These are phyloP conservation scores for Malassezia yamatoensis DNA, from an alignment of 1,284 basidiomycete genomes.

Conservation along the genomic window DNA sequence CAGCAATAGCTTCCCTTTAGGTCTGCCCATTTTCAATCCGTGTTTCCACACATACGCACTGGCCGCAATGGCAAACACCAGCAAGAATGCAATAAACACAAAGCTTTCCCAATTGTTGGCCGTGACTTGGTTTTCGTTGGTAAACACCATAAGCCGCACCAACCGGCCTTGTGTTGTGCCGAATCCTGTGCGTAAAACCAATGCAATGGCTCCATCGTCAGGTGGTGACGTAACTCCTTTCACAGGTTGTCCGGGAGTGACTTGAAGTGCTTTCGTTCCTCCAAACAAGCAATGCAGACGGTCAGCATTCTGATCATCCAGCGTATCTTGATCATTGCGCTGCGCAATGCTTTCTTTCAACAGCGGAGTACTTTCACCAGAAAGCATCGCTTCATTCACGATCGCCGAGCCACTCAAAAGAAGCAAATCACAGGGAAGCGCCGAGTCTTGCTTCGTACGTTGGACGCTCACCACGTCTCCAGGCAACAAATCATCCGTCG, in stretches of 20 bases:
- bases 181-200: constrained; percentile 46
- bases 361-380: constrained; percentile 45
- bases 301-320: constrained; percentile 43
- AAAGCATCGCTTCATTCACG: constrained; percentile 48
- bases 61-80: constrained; percentile 45
- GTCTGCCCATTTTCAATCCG: constrained; percentile 40
- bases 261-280: constrained; percentile 47
- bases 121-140: constrained; percentile 43
- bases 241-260: constrained; percentile 31
- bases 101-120: constrained; percentile 47
- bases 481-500: constrained; percentile 38
- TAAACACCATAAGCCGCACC: constrained; percentile 47
- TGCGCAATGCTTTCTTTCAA: constrained; percentile 46
- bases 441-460: constrained; percentile 45
- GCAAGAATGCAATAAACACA: constrained; percentile 46
- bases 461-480: constrained; percentile 45
- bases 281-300: constrained; percentile 47
- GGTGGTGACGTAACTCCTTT: constrained; percentile 30
- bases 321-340: constrained; percentile 33
- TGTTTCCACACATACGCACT: constrained; percentile 44
- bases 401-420: constrained; percentile 38
- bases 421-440: constrained; percentile 39
- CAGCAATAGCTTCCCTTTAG: constrained; percentile 46
- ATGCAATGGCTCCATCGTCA: constrained; percentile 38
- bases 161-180: constrained; percentile 47